These are phyloP conservation scores for Funneliformis mosseae DNA, from an alignment of 192 early-diverging fungal species.

Conservation along the genomic window DNA sequence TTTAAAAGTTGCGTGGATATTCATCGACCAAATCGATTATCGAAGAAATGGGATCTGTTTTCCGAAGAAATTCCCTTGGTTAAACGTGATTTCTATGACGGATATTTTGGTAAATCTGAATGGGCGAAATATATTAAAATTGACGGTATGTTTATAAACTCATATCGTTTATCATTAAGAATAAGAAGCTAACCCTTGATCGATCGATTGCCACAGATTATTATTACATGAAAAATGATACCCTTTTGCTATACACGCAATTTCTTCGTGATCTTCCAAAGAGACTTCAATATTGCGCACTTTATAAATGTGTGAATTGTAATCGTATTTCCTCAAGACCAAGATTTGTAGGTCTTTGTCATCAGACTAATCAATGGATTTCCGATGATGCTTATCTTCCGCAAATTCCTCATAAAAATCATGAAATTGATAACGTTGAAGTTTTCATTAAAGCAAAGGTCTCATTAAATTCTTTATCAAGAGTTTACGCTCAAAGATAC, in stretches of 20 bases:
- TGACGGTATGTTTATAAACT: not conserved
- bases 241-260: constrained; percentile 1
- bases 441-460: constrained; percentile 11
- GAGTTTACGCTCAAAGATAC: not conserved
- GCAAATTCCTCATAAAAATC: constrained; percentile 5
- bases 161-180: no score
- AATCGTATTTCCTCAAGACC: not conserved
- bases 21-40: not conserved
- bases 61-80: not conserved
- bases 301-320: constrained; percentile 15
- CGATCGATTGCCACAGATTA: not conserved
- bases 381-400: not conserved
- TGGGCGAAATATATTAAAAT: constrained; percentile 15
- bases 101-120: not conserved
- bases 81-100: not conserved
- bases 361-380: constrained; percentile 10
- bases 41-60: constrained; percentile 9
- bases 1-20: constrained; percentile 8
- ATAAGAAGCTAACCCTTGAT: not conserved
- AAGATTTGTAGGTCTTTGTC: not conserved
- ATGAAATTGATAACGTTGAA: constrained; percentile 13
- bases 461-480: not conserved
- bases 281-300: not conserved
- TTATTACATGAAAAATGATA: constrained; percentile 1
- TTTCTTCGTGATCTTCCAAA: constrained; percentile 2